A percentile compares a stretch with the other conserved stretches of the same genome.
These are phyloP conservation scores for Paramecium tetraurelia DNA, from an alignment of 73 alveolate species.

Conservation along the genomic window DNA sequence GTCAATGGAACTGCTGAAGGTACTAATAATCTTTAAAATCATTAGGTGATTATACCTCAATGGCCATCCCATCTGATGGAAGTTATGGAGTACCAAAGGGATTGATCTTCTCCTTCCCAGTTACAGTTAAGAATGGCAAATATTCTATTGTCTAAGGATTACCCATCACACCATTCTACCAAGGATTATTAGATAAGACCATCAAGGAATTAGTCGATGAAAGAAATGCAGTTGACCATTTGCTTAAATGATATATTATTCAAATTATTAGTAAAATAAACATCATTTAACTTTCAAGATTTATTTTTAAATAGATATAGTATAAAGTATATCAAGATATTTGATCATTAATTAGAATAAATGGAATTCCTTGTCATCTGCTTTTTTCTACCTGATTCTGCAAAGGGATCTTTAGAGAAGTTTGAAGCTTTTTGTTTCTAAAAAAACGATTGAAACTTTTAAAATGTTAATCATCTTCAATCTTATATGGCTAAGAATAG, in stretches of 20 bases:
- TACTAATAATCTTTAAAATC: not conserved
- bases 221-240: constrained; percentile 75
- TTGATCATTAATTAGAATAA: not conserved
- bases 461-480: constrained; percentile 32
- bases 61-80: constrained; percentile 92
- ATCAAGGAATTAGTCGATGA: constrained; percentile 80
- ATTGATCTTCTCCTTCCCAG: constrained; percentile 90
- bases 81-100: constrained; percentile 89
- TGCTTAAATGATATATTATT: constrained; percentile 43
- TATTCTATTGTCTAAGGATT: constrained; percentile 79
- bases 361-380: not conserved
- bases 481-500: constrained; percentile 9
- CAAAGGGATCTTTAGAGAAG: not conserved
- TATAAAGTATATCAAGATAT: not conserved
- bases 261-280: not conserved
- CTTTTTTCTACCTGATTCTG: not conserved
- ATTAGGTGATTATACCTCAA: constrained; percentile 83
- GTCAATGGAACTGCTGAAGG: constrained; percentile 79
- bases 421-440: not conserved
- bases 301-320: not conserved
- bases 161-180: constrained; percentile 70
- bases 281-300: not conserved
- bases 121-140: constrained; percentile 73
- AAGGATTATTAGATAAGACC: constrained; percentile 70
- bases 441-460: not conserved